These are phyloP conservation scores for Quercus agrifolia DNA, from an alignment of 306 rosid species.

Conservation along the genomic window DNA sequence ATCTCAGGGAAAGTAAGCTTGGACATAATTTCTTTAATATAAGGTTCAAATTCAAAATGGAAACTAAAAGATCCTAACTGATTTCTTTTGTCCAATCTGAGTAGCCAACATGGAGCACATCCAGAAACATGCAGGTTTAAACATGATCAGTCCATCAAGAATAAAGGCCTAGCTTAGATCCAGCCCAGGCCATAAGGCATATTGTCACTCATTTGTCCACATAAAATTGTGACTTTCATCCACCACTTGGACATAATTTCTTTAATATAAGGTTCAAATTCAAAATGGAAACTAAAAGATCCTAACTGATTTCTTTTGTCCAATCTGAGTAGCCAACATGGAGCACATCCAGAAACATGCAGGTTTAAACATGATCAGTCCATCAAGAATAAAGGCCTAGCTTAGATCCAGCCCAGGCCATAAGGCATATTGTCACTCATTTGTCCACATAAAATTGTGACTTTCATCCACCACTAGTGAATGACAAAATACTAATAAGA, in stretches of 20 bases:
- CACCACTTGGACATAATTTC: background rate
- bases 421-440: conserved; percentile 13
- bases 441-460: background rate
- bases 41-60: background rate
- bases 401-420: conserved; percentile 8
- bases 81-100: background rate
- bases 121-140: background rate
- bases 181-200: conserved; percentile 15
- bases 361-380: background rate
- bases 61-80: conserved; percentile 14
- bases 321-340: background rate
- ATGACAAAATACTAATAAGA: background rate
- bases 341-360: background rate
- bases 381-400: background rate
- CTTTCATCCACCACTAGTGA: background rate
- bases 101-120: background rate
- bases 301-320: conserved; percentile 4
- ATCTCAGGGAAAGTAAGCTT: background rate
- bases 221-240: background rate
- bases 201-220: conserved; percentile 8
- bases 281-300: conserved; percentile 9
- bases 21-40: background rate
- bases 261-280: background rate
- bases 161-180: conserved; percentile 1
- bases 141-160: background rate